These are phyloP conservation scores for Phytophthora cryptogea DNA, from an alignment of 352 stramenopile genomes.

Conservation along the genomic window DNA sequence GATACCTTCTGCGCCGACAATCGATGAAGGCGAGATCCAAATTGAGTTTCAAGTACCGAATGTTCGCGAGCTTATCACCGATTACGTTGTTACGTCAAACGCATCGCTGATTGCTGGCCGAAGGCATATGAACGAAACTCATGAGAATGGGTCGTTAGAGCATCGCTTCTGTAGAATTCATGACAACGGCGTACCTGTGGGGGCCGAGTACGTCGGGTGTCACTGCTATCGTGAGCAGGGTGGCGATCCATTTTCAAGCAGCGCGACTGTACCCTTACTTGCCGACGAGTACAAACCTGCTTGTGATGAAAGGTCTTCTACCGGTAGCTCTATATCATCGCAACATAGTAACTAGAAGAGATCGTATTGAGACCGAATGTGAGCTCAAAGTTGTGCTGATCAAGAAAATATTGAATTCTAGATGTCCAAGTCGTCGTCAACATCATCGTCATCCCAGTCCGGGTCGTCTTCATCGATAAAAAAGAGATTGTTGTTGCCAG, in stretches of 20 bases:
- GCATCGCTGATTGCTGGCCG: slow-evolving; percentile 5
- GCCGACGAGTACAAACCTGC: slow-evolving; percentile 9
- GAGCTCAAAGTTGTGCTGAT: not conserved
- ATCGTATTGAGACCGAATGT: too few species aligned
- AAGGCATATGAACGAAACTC: slow-evolving; percentile 9
- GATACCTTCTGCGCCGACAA: slow-evolving; percentile 6
- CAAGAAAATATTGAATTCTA: slow-evolving; percentile 18
- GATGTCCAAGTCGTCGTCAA: slow-evolving; percentile 65
- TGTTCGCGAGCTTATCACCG: slow-evolving; percentile 12
- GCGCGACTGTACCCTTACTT: slow-evolving; percentile 26
- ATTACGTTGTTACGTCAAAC: slow-evolving; percentile 31
- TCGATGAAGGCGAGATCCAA: slow-evolving; percentile 21
- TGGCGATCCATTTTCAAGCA: slow-evolving; percentile 13
- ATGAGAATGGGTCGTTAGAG: not conserved
- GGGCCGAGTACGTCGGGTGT: slow-evolving; percentile 25
- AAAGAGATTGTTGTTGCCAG: slow-evolving; percentile 47
- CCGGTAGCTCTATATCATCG: not conserved
- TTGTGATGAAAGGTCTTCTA: not conserved
- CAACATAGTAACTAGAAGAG: too few species aligned
- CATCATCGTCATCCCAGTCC: slow-evolving; percentile 70
- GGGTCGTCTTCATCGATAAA: slow-evolving; percentile 85
- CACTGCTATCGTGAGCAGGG: slow-evolving; percentile 10
- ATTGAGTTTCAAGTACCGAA: slow-evolving; percentile 27
- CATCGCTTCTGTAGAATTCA: slow-evolving; percentile 17
- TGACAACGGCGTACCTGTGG: not conserved